phyloP scores from a whole-genome alignment of 345 rosid species.

The Eucalyptus polyanthemos region DNA sequence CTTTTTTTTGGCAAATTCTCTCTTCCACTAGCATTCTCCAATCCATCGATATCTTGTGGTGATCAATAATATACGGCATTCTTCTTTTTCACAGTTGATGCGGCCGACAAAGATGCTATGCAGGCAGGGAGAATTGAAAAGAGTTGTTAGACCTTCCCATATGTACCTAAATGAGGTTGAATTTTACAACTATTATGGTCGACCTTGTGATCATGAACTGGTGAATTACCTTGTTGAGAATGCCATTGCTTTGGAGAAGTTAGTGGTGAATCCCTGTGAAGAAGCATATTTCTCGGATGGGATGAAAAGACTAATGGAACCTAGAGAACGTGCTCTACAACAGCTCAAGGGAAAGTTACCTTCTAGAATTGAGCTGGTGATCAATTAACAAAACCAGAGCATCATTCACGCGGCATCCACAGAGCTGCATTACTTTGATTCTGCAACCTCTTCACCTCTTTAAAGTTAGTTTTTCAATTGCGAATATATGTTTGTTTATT shows the following conservation, averaged over 20 bases:
- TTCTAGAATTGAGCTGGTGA: background rate
- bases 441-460: background rate
- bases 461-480: no score
- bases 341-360: background rate
- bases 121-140: background rate
- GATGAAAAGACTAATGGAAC: background rate
- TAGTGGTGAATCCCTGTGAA: background rate
- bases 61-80: background rate
- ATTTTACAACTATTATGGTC: background rate
- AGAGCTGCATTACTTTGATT: background rate
- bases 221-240: background rate
- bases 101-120: rapidly evolving
- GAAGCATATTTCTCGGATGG: background rate
- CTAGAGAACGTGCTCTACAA: background rate
- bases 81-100: background rate
- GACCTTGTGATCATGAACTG: background rate
- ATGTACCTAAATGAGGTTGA: background rate
- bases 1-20: background rate
- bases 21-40: background rate
- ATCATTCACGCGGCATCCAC: no score
- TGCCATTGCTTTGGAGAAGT: background rate
- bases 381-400: background rate
- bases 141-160: background rate
- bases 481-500: background rate
- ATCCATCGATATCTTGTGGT: background rate